Evolutionary conservation across 495 filamentous ascomycete species (phyloP).

Genomic region (Penicillium alfredii): DNA sequence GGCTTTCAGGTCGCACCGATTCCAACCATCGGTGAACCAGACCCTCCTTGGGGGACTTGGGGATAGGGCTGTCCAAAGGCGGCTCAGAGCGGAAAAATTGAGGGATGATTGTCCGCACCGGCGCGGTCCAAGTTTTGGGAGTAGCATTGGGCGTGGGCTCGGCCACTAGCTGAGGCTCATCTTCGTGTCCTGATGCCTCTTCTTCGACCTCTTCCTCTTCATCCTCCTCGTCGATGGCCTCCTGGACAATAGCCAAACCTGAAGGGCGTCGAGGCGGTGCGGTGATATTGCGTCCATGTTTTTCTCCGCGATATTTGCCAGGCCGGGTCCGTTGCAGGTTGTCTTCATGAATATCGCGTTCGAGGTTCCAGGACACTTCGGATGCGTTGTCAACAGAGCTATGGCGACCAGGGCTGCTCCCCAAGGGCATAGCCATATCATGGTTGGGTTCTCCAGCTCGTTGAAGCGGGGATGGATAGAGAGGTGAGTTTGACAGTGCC

Average conservation of each 20-base stretch:
- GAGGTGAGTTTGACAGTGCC: constrained; percentile 15
- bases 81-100: constrained; percentile 3
- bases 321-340: constrained; percentile 33
- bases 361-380: constrained; percentile 33
- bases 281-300: constrained; percentile 33
- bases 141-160: too few relatives aligned
- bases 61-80: not conserved
- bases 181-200: not conserved
- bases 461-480: constrained; percentile 33
- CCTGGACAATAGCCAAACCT: constrained; percentile 27
- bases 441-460: constrained; percentile 13
- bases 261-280: constrained; percentile 39
- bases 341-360: constrained; percentile 40
- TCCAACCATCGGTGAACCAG: constrained; percentile 6
- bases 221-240: constrained; percentile 30
- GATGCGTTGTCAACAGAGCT: constrained; percentile 34
- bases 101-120: constrained; percentile 26
- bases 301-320: constrained; percentile 17
- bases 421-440: constrained; percentile 4
- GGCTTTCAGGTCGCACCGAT: constrained; percentile 2
- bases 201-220: constrained; percentile 10
- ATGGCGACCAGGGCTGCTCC: constrained; percentile 20
- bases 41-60: constrained; percentile 3
- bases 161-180: too few relatives aligned
- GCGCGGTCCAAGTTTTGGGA: constrained; percentile 12